Base-by-base conservation (phyloP, 148 eudicot genomes). In the Silene conica region DNA sequence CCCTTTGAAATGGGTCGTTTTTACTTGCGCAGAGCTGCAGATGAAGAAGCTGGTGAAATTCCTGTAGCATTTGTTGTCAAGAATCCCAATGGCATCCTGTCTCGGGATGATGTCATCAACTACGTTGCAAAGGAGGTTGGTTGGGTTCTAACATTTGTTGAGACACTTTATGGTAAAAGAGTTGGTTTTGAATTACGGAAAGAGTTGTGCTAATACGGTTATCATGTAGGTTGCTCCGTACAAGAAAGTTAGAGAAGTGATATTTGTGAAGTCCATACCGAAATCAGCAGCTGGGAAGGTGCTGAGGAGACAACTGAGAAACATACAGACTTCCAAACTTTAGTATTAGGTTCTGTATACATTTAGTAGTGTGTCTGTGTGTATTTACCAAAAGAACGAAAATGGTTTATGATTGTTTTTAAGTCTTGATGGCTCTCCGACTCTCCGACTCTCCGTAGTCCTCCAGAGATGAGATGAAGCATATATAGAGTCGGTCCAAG, bases 41-140 rank as follows among this genome's bases (percentile, higher is more conserved):
- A 90, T 73, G 92, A 88, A 71, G 85, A 78, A 77, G 90, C 90
- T 15, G 97, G 97, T 67, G 96, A 95, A 75, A 82, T 92, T 48
- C 98, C 98, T 3, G 89, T 95, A 59, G 98, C 98, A 34, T 95
- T 87, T 82, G 93, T 95, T 31, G 85, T 89, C 43, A 85, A 62
- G 77, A 87, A 63, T 74, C 79, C 85, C 1, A 89, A 86, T 72
- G 84, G 90, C 78, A 50, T 72, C 72, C 78, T 89, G 57, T 81
- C 93, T 14, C 78, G 79, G 55, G 78, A 83, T 73, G 88, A 73
- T 59, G 77, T 94, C 31, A 45, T 85, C 70, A 79, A 88, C 68
- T 86, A 74, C 75, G 90, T 86, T 23, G 92, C 97, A 63, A 84
- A 81, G 50, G 85, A 87, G 97, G 98, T 94, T 48, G 97, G 98